A percentile compares a stretch with the other conserved stretches of the same genome.
Conservation (phyloP, 257 asterid genomes). For the Solanum etuberosum region DNA sequence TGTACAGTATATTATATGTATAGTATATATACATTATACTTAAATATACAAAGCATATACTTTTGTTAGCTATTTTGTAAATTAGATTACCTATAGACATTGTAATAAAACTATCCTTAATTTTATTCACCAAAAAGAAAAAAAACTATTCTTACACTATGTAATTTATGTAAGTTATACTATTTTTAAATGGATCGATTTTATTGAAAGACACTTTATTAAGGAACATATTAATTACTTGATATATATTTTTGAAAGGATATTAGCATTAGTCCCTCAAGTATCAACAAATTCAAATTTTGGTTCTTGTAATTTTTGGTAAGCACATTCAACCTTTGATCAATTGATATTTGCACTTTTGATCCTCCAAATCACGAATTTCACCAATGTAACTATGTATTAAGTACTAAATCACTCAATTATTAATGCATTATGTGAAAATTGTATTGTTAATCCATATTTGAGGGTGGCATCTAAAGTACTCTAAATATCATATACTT, state of each 20-base stretch:
- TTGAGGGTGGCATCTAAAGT: neutral
- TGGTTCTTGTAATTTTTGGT: neutral
- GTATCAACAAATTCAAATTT: neutral
- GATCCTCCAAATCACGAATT: neutral
- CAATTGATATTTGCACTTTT: neutral
- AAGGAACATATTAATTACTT: neutral
- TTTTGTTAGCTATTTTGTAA: no score
- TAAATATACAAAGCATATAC: neutral
- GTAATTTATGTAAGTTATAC: no score
- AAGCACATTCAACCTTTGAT: neutral
- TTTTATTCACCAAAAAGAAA: neutral
- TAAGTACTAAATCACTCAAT: neutral
- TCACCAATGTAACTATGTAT: neutral
- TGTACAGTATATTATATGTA: no score
- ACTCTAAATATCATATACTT: neutral
- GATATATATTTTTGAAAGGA: neutral
- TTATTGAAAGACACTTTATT: neutral
- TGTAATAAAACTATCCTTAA: neutral
- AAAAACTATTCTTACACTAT: no score
- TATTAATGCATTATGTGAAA: neutral
- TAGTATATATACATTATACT: neutral
- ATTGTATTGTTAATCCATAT: neutral
- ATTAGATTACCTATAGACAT: neutral
- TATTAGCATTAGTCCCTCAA: neutral
- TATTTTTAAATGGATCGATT: neutral